Percentiles rank a stretch among this genome's conserved stretches.
These are phyloP conservation scores for Claviceps sp. DNA, from an alignment of 2,329 filamentous ascomycete genomes.

Conservation along the genomic window DNA sequence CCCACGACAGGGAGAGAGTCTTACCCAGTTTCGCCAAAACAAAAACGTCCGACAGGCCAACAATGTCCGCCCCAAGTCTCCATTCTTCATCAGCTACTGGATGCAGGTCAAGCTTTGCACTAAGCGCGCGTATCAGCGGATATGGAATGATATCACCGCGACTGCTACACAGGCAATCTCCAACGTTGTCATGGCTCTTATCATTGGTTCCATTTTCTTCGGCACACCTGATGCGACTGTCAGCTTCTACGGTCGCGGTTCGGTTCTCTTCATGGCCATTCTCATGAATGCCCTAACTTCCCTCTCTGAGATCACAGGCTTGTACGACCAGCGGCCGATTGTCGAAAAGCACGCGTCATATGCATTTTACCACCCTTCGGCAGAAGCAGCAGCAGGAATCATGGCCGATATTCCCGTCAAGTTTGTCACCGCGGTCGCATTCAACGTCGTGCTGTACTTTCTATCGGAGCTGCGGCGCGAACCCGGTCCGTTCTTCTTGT, in stretches of 20 bases:
- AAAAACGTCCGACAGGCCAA: conserved; percentile 40
- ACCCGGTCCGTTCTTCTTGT: conserved; percentile 61
- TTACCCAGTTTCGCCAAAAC: conserved; percentile 29
- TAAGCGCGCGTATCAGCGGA: conserved; percentile 35
- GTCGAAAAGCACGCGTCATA: conserved; percentile 36
- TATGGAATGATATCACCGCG: conserved; percentile 37
- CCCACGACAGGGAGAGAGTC: conserved; percentile 22
- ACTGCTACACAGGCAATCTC: conserved; percentile 31
- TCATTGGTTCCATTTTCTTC: conserved; percentile 49
- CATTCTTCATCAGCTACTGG: conserved; percentile 41
- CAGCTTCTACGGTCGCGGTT: conserved; percentile 40
- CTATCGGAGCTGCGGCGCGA: conserved; percentile 39
- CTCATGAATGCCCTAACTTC: conserved; percentile 45
- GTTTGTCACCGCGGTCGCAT: conserved; percentile 32
- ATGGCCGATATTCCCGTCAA: conserved; percentile 45
- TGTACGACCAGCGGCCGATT: conserved; percentile 32
- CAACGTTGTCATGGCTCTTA: conserved; percentile 42
- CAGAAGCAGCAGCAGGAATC: conserved; percentile 41
- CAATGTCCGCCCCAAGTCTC: conserved; percentile 38
- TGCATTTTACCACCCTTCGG: conserved; percentile 36
- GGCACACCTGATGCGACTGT: conserved; percentile 33
- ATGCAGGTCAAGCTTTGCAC: conserved; percentile 41
- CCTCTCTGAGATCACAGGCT: conserved; percentile 37
- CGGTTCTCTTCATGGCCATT: conserved; percentile 46
- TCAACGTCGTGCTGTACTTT: conserved; percentile 47